Evolutionary conservation across 1,284 basidiomycete species (phyloP), one percentile per base, ranked within the genome.

Genomic region (Volvariella volvacea): DNA sequence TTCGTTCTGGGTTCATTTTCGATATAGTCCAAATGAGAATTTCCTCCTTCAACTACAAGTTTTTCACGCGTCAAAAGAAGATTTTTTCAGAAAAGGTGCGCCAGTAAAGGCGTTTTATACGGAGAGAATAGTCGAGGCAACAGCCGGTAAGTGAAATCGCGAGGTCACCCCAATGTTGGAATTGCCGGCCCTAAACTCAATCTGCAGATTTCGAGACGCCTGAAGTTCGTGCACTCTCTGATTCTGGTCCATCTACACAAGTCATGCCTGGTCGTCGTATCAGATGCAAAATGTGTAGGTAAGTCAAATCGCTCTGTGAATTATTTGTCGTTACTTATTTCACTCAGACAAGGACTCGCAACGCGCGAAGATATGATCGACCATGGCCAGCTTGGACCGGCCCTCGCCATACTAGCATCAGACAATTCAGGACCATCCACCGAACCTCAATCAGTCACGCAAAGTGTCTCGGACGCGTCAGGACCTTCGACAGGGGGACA

Each of bases 271-370:
- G 76, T 21, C 72, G 85, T 36, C 70, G 78, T 43, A 89, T 96
- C 51, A 71, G 92, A 50, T 96, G 92, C 67, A 93, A 88, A 62
- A 92, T 88, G 82, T 95, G 92, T 70, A 74, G 90, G 84, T 84
- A 45, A 40, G 69, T 52, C 43, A 32, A 10, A 15, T 20, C 4
- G 4, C 22, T 20, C 14, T 22, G 15, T n/a, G 17, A 1, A 21
- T 20, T 32, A 4, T 28, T 12, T 37, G 3, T 25, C 17, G 15
- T 38, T 25, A 36, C 20, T 41, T 15, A 41, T n/a, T 15, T 45
- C 41, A 22, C 41, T 21, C 52, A 86, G 89, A 49, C 82, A 85
- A 46, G 90, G 92, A 55, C 73, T 95, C 10, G 92, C 92, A 0
- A 78, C 88, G 0, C 75, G 89, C 19, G 92, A 94, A 57, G 88